phyloP scores from a whole-genome alignment of 2,329 filamentous ascomycete genomes.

The Fusarium floridanum region DNA sequence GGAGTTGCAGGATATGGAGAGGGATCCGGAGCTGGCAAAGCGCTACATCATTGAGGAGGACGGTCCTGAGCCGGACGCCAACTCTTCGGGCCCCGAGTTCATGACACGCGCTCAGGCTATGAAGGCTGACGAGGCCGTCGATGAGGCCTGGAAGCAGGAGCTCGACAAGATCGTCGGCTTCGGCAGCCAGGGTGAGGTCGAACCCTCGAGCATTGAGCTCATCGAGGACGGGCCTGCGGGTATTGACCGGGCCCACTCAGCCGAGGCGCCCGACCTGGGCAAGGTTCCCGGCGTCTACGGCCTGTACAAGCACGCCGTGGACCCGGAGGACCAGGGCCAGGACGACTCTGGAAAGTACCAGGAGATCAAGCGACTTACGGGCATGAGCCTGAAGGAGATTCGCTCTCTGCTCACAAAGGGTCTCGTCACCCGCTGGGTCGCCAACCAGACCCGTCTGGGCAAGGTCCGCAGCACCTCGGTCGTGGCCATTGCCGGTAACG shows the following conservation, averaged over 20 bases:
- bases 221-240: constrained; percentile 54
- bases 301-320: constrained; percentile 61
- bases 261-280: constrained; percentile 63
- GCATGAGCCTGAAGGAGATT: constrained; percentile 66
- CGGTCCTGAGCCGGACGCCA: constrained; percentile 42
- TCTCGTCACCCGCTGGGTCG: constrained; percentile 79
- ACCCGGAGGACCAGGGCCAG: constrained; percentile 63
- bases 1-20: constrained; percentile 57
- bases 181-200: constrained; percentile 49
- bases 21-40: constrained; percentile 55
- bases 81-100: constrained; percentile 42
- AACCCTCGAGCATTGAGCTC: constrained; percentile 53
- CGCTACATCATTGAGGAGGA: constrained; percentile 54
- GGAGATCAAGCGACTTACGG: constrained; percentile 67
- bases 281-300: constrained; percentile 67
- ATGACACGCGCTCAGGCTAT: constrained; percentile 52
- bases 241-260: constrained; percentile 53
- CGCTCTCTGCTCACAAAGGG: constrained; percentile 74
- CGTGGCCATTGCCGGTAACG: constrained; percentile 87
- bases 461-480: constrained; percentile 85
- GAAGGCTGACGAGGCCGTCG: constrained; percentile 55
- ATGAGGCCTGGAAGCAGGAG: constrained; percentile 54
- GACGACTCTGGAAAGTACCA: constrained; percentile 65
- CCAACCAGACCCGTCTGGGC: constrained; percentile 95
- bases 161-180: constrained; percentile 51